Conservation (phyloP, 495 filamentous ascomycete genomes). For the Xylaria curta region DNA sequence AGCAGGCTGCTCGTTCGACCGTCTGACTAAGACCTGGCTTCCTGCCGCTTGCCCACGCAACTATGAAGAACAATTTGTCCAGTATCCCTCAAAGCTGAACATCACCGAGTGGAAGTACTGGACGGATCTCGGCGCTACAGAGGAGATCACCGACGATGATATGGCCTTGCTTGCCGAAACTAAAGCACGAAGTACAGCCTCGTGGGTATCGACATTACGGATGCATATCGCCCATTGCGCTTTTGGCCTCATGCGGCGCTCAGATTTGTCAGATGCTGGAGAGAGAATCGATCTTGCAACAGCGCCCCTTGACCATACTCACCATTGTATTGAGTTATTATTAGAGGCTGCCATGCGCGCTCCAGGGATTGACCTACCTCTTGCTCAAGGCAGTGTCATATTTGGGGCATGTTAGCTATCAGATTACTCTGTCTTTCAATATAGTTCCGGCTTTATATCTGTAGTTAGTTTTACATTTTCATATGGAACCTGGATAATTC, state of each 20-base stretch:
- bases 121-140: background rate
- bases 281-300: slow-evolving; percentile 7
- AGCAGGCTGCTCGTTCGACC: slow-evolving; percentile 5
- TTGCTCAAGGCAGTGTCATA: slow-evolving; percentile 6
- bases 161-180: background rate
- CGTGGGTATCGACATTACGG: slow-evolving; percentile 2
- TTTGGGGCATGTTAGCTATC: background rate
- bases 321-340: background rate
- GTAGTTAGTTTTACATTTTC: too few species aligned
- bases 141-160: slow-evolving; percentile 7
- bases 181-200: background rate
- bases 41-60: background rate
- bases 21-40: slow-evolving; percentile 10
- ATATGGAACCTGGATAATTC: too few species aligned
- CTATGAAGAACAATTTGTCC: slow-evolving; percentile 4
- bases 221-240: slow-evolving; percentile 10
- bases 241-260: slow-evolving; percentile 1
- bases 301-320: background rate
- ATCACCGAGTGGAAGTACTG: slow-evolving; percentile 2
- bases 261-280: background rate
- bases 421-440: background rate
- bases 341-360: slow-evolving; percentile 3
- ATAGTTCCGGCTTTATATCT: too few species aligned
- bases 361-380: background rate
- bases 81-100: background rate